Evolutionary conservation across 805 yeast species (phyloP).

Genomic region (Ogataea corticis): DNA sequence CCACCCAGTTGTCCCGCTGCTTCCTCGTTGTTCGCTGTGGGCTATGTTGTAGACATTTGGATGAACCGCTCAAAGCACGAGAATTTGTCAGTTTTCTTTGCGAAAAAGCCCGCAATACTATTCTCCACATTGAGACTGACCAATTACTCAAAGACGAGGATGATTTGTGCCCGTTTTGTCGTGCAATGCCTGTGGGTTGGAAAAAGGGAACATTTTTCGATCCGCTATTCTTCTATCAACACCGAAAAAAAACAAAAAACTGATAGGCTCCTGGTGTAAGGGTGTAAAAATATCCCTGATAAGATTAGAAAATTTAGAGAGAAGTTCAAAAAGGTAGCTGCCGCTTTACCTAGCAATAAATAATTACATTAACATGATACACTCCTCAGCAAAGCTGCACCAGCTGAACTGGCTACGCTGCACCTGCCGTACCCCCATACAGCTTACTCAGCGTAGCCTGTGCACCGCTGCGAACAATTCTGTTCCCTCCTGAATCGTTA

Average conservation of each 20-base stretch:
- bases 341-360: too few relatives aligned
- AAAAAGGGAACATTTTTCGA: neutral
- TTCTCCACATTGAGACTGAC: neutral
- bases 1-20: neutral
- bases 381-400: too few relatives aligned
- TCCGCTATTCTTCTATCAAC: neutral
- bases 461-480: conserved; percentile 59
- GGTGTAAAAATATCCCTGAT: too few relatives aligned
- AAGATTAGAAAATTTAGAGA: too few relatives aligned
- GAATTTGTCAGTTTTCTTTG: neutral
- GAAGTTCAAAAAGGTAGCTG: too few relatives aligned
- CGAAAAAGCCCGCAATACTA: neutral
- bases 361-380: too few relatives aligned
- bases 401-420: too few relatives aligned
- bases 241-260: neutral
- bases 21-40: neutral
- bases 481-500: conserved; percentile 52
- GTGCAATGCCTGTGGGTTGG: neutral
- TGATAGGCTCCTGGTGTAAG: neutral
- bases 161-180: neutral
- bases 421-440: conserved; percentile 57
- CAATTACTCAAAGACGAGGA: neutral
- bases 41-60: neutral
- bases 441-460: conserved; percentile 49
- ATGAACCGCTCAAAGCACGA: neutral